phyloP scores from a whole-genome alignment of 805 yeast species.

The Jamesozyma lodderae region DNA sequence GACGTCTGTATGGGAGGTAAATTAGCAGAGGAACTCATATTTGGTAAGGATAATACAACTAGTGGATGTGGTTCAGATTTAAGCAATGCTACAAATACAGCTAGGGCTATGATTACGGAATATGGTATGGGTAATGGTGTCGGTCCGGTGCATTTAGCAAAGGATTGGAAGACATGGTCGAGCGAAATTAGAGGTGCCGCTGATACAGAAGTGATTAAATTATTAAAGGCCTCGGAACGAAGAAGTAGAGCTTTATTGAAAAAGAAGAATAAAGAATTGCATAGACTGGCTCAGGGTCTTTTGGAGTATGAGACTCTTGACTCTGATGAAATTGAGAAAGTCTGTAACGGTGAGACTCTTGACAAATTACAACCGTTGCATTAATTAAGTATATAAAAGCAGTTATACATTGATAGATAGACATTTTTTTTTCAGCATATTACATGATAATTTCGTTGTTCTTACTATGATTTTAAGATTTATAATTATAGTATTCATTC shows the following conservation, averaged over 20 bases:
- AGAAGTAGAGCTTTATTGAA: constrained; percentile 64
- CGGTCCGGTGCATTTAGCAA: constrained; percentile 85
- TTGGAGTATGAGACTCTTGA: constrained; percentile 91
- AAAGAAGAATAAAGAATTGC: constrained; percentile 59
- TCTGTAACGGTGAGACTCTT: constrained; percentile 70
- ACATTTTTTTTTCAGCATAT: background rate
- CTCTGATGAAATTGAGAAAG: constrained; percentile 77
- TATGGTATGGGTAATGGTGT: constrained; percentile 92
- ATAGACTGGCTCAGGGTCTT: constrained; percentile 83
- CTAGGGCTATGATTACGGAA: constrained; percentile 92
- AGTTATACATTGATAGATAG: too few species aligned
- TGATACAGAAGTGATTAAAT: constrained; percentile 78
- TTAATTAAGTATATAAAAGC: too few species aligned
- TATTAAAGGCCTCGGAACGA: constrained; percentile 65
- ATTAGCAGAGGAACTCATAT: constrained; percentile 87
- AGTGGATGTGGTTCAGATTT: constrained; percentile 92
- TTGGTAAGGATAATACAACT: constrained; percentile 86
- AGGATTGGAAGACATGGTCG: constrained; percentile 93
- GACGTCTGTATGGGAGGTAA: constrained; percentile 99
- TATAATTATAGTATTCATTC: too few species aligned
- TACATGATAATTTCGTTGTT: background rate
- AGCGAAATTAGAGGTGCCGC: constrained; percentile 80
- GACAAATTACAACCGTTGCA: constrained; percentile 38
- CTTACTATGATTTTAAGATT: too few species aligned
- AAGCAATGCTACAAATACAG: constrained; percentile 79